These are phyloP conservation scores for Hericium alpestre DNA, from an alignment of 768 basidiomycete genomes.

Conservation along the genomic window DNA sequence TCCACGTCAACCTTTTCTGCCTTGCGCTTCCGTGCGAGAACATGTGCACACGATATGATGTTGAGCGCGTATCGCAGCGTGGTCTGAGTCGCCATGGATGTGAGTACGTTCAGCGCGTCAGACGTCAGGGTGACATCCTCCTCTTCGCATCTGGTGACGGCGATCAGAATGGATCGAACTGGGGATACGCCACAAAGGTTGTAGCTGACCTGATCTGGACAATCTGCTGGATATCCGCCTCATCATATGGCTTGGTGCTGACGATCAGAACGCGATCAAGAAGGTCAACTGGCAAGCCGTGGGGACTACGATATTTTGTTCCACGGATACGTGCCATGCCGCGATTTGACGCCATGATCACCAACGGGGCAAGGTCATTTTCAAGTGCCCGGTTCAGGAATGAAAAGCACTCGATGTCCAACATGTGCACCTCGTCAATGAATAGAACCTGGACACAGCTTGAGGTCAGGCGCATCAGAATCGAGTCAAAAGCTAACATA, in stretches of 20 bases:
- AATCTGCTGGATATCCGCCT: constrained; percentile 83
- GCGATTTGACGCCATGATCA: constrained; percentile 97
- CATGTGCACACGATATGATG: constrained; percentile 85
- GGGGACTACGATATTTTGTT: constrained; percentile 88
- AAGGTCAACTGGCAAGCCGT: constrained; percentile 89
- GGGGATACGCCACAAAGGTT: background rate
- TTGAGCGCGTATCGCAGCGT: constrained; percentile 92
- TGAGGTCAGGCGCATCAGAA: background rate
- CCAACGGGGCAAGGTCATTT: constrained; percentile 84
- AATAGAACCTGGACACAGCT: constrained; percentile 68
- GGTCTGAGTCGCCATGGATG: constrained; percentile 80
- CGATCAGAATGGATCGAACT: background rate
- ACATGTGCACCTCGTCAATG: constrained; percentile 99
- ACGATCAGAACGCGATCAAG: constrained; percentile 95
- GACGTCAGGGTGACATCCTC: constrained; percentile 81
- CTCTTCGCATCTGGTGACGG: constrained; percentile 63
- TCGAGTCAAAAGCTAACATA: constrained; percentile 27
- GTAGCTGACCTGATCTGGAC: constrained; percentile 73
- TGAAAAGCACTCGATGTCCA: constrained; percentile 98
- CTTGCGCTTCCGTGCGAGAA: constrained; percentile 78
- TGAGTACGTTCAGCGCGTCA: constrained; percentile 69
- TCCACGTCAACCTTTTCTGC: constrained; percentile 71
- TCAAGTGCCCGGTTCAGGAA: constrained; percentile 96
- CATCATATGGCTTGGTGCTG: constrained; percentile 76
- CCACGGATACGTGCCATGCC: constrained; percentile 93